Evolutionary conservation across 106 monocot genomes (phyloP).

Genomic region (Allium cepa): DNA sequence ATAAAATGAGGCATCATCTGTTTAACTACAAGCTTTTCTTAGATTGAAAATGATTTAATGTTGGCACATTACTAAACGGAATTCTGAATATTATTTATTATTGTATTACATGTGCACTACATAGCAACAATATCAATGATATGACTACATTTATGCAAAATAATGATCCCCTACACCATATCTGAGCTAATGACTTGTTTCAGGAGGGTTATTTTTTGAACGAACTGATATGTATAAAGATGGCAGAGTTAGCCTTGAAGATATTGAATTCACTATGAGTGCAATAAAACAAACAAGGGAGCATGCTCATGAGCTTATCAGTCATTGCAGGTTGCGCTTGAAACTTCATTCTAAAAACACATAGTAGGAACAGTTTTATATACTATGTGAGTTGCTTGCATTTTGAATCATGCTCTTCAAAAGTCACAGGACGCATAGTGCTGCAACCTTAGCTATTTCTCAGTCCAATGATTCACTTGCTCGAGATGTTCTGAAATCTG

Average conservation of each 20-base stretch:
- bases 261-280: constrained; percentile 88
- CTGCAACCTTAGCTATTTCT: constrained; percentile 48
- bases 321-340: constrained; percentile 22
- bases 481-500: constrained; percentile 72
- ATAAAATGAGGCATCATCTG: not conserved
- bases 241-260: constrained; percentile 84
- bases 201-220: constrained; percentile 86
- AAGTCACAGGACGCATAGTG: constrained; percentile 74
- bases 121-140: not conserved
- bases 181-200: not conserved
- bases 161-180: not conserved
- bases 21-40: not conserved
- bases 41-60: not conserved
- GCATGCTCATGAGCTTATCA: constrained; percentile 73
- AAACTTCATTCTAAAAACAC: constrained; percentile 64
- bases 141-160: not conserved
- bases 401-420: constrained; percentile 5
- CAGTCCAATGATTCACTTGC: constrained; percentile 51
- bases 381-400: not conserved
- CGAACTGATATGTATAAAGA: constrained; percentile 86
- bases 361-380: not conserved
- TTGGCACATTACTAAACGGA: not conserved
- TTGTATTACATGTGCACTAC: not conserved
- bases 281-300: constrained; percentile 66
- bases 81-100: too few relatives aligned